Conservation (phyloP, 371 early-diverging fungal genomes). For the Rhizopus arrhizus region DNA sequence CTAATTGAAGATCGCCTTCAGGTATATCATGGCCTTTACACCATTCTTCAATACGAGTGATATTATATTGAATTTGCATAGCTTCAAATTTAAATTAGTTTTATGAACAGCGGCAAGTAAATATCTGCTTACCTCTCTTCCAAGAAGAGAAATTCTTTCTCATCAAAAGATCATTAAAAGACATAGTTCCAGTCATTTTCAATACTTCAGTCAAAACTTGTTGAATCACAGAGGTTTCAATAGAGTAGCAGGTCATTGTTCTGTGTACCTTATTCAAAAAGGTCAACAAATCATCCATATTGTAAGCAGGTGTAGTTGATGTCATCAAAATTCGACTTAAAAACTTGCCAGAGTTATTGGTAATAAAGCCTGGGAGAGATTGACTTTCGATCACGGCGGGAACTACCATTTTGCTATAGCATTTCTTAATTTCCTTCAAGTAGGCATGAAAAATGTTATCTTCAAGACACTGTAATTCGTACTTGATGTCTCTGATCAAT, state of each 20-base stretch:
- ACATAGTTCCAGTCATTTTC: conserved; percentile 85
- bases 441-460: conserved; percentile 76
- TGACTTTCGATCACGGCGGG: conserved; percentile 93
- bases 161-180: conserved; percentile 96
- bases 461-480: conserved; percentile 68
- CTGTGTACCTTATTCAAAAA: conserved; percentile 90
- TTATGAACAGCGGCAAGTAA: conserved; percentile 86
- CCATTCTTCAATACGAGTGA: conserved; percentile 96
- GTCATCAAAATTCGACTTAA: conserved; percentile 76
- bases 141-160: conserved; percentile 85
- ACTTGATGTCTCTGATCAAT: conserved; percentile 62
- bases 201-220: conserved; percentile 89
- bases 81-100: conserved; percentile 13
- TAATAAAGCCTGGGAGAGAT: conserved; percentile 86
- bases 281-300: conserved; percentile 89
- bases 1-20: conserved; percentile 90
- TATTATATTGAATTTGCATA: conserved; percentile 98
- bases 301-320: conserved; percentile 72
- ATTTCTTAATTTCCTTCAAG: conserved; percentile 94
- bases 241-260: conserved; percentile 92
- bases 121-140: conserved; percentile 80
- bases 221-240: conserved; percentile 76
- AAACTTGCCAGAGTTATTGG: conserved; percentile 85
- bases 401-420: conserved; percentile 87
- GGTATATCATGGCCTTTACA: conserved; percentile 90